phyloP scores from a whole-genome alignment of 768 basidiomycete genomes.

The Termitomyces titanicus region DNA sequence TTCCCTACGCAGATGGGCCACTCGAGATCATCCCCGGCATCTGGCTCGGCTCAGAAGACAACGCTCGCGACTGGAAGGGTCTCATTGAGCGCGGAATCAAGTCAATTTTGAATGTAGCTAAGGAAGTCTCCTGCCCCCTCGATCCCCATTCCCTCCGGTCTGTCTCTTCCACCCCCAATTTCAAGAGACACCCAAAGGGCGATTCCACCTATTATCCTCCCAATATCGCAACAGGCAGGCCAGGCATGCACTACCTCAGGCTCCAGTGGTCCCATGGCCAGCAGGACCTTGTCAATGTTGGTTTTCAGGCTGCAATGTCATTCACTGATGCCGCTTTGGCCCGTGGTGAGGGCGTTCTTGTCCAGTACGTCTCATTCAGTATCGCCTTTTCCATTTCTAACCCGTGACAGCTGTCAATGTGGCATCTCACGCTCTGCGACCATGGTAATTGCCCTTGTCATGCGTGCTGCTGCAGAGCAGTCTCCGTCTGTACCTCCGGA shows the following conservation, averaged over 20 bases:
- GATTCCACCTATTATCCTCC: slow-evolving; percentile 63
- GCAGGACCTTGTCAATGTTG: slow-evolving; percentile 74
- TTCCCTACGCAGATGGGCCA: slow-evolving; percentile 80
- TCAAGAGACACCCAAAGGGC: slow-evolving; percentile 35
- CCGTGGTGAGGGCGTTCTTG: slow-evolving; percentile 75
- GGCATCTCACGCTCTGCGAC: slow-evolving; percentile 92
- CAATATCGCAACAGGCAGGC: slow-evolving; percentile 64
- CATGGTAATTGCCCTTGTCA: slow-evolving; percentile 85
- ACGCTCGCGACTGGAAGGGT: slow-evolving; percentile 76
- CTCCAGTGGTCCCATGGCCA: slow-evolving; percentile 95
- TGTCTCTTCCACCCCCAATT: slow-evolving; percentile 67
- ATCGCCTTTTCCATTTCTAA: too few relatives aligned
- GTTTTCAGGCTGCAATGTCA: slow-evolving; percentile 76
- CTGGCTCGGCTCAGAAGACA: slow-evolving; percentile 91
- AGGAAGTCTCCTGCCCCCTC: slow-evolving; percentile 80
- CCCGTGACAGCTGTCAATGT: slow-evolving; percentile 89
- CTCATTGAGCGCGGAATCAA: slow-evolving; percentile 71
- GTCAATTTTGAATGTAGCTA: slow-evolving; percentile 88
- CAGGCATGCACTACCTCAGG: slow-evolving; percentile 84
- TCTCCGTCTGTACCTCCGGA: slow-evolving; percentile 67
- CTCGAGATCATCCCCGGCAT: slow-evolving; percentile 80
- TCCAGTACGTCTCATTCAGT: slow-evolving; percentile 68
- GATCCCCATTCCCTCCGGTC: slow-evolving; percentile 53
- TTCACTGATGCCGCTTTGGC: slow-evolving; percentile 77
- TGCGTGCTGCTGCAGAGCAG: slow-evolving; percentile 81